Evolutionary conservation across 169 alveolate species (phyloP), one percentile per base, ranked within the genome.

Genomic region (Babesia sp.): DNA sequence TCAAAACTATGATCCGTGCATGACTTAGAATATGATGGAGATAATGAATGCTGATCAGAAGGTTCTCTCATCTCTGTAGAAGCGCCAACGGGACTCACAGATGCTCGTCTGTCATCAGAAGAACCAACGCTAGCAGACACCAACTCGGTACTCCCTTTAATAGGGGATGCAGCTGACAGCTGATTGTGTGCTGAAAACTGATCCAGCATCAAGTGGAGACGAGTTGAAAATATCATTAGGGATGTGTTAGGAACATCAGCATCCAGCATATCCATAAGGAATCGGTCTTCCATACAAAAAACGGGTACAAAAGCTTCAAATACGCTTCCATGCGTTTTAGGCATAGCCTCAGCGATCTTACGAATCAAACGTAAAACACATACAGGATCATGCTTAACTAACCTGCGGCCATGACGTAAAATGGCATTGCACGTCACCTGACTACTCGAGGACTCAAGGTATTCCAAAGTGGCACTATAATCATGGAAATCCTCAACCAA

Each of bases 401-500:
- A 64, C 33, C 67, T 37, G 14, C 78, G 39, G 28, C 73, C 68
- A 33, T 79, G 87, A 44, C 53, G 26, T 14, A 79, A 50, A n/a
- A 79, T 70, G 14, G 64, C 76, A 24, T 70, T 57, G 37, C 73
- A 79, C n/a, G 58, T 29, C 22, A 70, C 78, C 54, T 68, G 39
- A 22, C 31, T 18, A 71, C 46, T 46, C 6, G 55, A 67, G 0
- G 56, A 18, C 37, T 36, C 33, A 37, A 79, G 58, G 68, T 58
- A 51, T 36, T 61, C 71, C 71, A 54, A 44, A 9, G 87, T 81
- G 2, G 51, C 56, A 29, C 57, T 45, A 55, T 59, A 79, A 46
- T 79, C 78, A 56, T 58, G 58, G 58, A 71, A 71, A 71, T 79
- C 87, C 57, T 79, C 87, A 12, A 79, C 51, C 37, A 79, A 66